These are phyloP conservation scores for Hippophae gyantsensis DNA, from an alignment of 306 rosid genomes.

Conservation along the genomic window DNA sequence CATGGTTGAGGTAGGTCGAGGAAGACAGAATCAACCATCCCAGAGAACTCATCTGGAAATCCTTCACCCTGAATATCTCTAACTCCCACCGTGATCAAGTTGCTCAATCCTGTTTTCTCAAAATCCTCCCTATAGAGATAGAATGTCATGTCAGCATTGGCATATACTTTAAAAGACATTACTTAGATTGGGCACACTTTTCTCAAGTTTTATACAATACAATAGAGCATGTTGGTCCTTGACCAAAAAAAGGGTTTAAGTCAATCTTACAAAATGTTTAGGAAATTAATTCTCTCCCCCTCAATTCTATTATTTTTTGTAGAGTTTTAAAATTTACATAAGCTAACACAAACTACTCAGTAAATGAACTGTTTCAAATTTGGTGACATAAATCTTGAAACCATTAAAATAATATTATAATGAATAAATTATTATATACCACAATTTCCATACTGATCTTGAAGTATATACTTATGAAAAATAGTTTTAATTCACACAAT, in stretches of 20 bases:
- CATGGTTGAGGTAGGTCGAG: constrained; percentile 93
- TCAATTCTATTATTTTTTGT: no score
- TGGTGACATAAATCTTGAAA: not conserved
- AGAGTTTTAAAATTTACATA: no score
- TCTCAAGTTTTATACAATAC: no score
- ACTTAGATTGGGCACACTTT: no score
- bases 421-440: not conserved
- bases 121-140: constrained; percentile 55
- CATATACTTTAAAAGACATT: not conserved
- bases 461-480: not conserved
- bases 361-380: no score
- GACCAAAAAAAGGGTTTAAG: no score
- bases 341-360: no score
- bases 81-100: constrained; percentile 56
- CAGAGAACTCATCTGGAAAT: constrained; percentile 55
- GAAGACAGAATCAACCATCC: constrained; percentile 61
- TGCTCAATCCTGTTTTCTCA: constrained; percentile 69
- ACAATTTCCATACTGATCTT: not conserved
- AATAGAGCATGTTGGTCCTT: no score
- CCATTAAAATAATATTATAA: not conserved
- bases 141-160: constrained; percentile 10
- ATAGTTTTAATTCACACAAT: not conserved
- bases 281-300: not conserved
- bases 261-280: not conserved
- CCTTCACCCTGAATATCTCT: constrained; percentile 87